A percentile compares a stretch with the other conserved stretches of the same genome.
Evolutionary conservation across 1,139 yeast species (phyloP).

Genomic region (Sugiyamaella novakii): DNA sequence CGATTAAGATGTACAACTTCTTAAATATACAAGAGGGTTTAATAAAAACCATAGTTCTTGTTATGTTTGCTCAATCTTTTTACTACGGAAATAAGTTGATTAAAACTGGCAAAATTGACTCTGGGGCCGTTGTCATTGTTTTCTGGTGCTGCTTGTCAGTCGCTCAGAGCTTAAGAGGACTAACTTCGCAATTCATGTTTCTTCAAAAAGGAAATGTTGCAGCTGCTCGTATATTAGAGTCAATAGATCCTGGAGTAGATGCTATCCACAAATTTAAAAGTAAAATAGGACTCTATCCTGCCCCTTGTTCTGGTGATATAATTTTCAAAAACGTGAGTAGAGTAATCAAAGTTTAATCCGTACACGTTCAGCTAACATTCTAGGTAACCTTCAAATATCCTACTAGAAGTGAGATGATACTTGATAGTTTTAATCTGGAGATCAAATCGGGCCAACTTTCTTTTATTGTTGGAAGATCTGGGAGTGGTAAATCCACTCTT

Average conservation of each 20-base stretch:
- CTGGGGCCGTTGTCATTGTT: constrained; percentile 75
- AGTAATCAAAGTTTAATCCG: too few relatives aligned
- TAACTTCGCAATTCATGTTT: constrained; percentile 32
- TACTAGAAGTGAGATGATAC: constrained; percentile 51
- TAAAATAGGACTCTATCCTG: constrained; percentile 16
- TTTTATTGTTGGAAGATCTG: constrained; percentile 81
- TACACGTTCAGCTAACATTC: too few relatives aligned
- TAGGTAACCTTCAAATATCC: constrained; percentile 60
- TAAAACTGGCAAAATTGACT: constrained; percentile 48
- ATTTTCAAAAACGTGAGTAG: constrained; percentile 43
- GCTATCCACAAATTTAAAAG: constrained; percentile 19
- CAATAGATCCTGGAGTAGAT: constrained; percentile 11
- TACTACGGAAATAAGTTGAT: constrained; percentile 84
- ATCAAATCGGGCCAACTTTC: constrained; percentile 54
- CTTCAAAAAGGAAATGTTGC: constrained; percentile 37
- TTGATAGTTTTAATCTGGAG: constrained; percentile 50
- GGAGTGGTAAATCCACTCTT: constrained; percentile 89
- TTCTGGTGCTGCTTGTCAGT: constrained; percentile 77
- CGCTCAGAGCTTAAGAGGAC: constrained; percentile 53
- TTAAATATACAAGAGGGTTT: constrained; percentile 61
- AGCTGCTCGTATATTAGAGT: constrained; percentile 23
- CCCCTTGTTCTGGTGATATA: constrained; percentile 11
- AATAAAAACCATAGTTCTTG: constrained; percentile 57
- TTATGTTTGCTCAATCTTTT: constrained; percentile 88
- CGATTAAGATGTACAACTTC: constrained; percentile 51